Evolutionary conservation across 768 basidiomycete genomes (phyloP), one percentile per base, ranked within the genome.

Genomic region (Lactifluus rugatus): DNA sequence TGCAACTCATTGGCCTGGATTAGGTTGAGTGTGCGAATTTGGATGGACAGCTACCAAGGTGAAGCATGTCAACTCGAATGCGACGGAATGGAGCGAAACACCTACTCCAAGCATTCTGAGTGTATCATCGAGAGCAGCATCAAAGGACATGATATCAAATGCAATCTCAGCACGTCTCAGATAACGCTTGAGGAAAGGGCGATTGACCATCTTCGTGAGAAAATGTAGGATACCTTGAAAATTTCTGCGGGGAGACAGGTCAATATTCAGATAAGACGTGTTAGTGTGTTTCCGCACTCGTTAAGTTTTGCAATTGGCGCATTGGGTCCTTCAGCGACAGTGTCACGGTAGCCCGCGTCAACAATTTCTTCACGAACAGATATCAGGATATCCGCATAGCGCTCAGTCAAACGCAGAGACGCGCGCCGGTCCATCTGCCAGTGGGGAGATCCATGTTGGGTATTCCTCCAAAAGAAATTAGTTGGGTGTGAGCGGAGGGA

Each of bases 131-230:
- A 89, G 72, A 1, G 73, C 73, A 11, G 76, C 72, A 51, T 82
- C 78, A 51, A 83, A 85, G 2, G 67, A 70, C 0, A 68, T 65
- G 37, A 89, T 79, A 31, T 79, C 76, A 2, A 73, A 71, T 16
- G 76, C 66, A 28, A 84, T 84, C 62, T 90, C 87, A 39, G 87
- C 83, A 44, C 86, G 79, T 66, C 83, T 82, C 41, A 92, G 75
- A 66, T 87, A 91, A 4, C 87, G 77, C 69, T 88, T 87, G 61
- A 92, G 70, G 72, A 89, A 91, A 0, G 89, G 85, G 1, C 87
- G 73, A 41, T 79, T 73, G 16, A 75, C 72, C 62, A 88, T 82
- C 62, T 81, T 83, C 53, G 74, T 65, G 26, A 88, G 74, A 62
- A 89, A 78, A 2, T 66, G 62, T 39, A 74, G 71, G 3, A 87